phyloP scores from a whole-genome alignment of 495 filamentous ascomycete genomes.

The Filosporella fistucella region DNA sequence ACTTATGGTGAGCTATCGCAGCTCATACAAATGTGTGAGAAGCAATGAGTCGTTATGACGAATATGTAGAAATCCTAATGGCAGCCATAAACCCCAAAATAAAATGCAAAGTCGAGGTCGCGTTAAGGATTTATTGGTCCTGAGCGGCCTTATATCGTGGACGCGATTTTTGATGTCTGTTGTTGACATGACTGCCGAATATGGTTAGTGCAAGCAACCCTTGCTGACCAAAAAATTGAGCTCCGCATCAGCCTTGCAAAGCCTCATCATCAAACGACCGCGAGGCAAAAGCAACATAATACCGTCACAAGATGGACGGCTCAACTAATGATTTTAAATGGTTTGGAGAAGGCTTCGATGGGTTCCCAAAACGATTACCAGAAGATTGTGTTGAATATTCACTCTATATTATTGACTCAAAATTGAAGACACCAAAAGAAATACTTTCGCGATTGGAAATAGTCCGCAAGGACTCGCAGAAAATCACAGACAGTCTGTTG shows the following conservation, averaged over 20 bases:
- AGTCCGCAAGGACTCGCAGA: conserved; percentile 62
- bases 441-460: conserved; percentile 52
- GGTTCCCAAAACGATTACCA: conserved; percentile 69
- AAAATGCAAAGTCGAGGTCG: conserved; percentile 18
- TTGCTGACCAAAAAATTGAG: background rate
- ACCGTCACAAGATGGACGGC: conserved; percentile 18
- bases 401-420: conserved; percentile 63
- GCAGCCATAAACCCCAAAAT: conserved; percentile 23
- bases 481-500: conserved; percentile 56
- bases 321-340: conserved; percentile 39
- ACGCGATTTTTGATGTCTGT: conserved; percentile 15
- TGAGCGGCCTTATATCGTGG: conserved; percentile 4
- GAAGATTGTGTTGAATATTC: conserved; percentile 89
- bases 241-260: conserved; percentile 2
- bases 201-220: background rate
- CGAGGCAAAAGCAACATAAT: background rate
- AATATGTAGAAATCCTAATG: conserved; percentile 17
- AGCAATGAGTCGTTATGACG: conserved; percentile 14
- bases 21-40: conserved; percentile 14
- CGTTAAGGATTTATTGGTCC: conserved; percentile 1
- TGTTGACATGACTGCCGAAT: background rate
- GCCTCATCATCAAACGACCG: background rate
- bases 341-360: conserved; percentile 46
- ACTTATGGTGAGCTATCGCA: background rate
- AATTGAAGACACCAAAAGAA: conserved; percentile 42